Percentiles rank a stretch among this genome's conserved stretches.
Evolutionary conservation across 2,329 filamentous ascomycete species (phyloP).

Genomic region (Keithomyces neogunnii): DNA sequence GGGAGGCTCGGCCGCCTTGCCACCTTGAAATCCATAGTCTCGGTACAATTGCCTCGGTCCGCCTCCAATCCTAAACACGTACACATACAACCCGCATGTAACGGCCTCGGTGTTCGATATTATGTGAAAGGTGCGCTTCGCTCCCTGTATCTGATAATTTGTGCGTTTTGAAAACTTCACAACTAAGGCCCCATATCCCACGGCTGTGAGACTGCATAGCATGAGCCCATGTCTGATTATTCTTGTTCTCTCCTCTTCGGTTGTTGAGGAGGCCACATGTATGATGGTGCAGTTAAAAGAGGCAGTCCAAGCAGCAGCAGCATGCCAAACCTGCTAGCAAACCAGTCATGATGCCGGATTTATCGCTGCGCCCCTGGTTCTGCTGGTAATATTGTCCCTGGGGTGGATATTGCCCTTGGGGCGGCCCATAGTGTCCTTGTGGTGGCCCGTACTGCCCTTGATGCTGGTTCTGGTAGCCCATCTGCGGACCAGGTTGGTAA

Average conservation of each 20-base stretch:
- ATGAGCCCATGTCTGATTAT: not conserved
- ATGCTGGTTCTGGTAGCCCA: constrained; percentile 35
- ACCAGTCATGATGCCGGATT: constrained; percentile 32
- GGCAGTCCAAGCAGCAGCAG: constrained; percentile 49
- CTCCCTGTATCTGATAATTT: no score
- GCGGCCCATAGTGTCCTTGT: constrained; percentile 22
- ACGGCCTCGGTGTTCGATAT: no score
- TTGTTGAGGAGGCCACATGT: not conserved
- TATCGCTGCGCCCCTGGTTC: constrained; percentile 23
- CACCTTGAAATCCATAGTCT: no score
- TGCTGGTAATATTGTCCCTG: constrained; percentile 25
- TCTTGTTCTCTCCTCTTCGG: not conserved
- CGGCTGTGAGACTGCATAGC: not conserved
- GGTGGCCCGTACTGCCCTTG: constrained; percentile 24
- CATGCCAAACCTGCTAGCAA: constrained; percentile 44
- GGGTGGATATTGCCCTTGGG: constrained; percentile 27
- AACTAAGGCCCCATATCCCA: no score
- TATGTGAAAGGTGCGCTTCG: no score
- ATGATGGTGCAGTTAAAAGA: constrained; percentile 34
- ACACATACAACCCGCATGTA: no score
- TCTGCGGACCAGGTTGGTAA: constrained; percentile 32
- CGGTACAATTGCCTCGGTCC: no score
- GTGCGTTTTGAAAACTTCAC: no score
- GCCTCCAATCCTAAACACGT: no score
- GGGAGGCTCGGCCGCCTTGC: not conserved